Evolutionary conservation across 1,139 yeast genomes (phyloP).

Genomic region (Diutina ranongensis): DNA sequence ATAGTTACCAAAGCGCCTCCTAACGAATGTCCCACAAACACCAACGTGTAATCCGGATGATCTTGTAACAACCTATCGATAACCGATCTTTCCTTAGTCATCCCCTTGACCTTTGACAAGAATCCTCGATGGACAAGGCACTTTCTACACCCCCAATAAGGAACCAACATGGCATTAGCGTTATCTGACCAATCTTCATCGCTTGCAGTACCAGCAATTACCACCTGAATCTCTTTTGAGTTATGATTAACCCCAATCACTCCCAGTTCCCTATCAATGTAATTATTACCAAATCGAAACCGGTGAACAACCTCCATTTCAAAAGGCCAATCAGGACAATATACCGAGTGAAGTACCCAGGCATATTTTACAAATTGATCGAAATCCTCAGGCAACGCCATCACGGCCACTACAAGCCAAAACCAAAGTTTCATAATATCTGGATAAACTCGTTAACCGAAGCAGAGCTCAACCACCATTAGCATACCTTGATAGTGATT

Average conservation of each 20-base stretch:
- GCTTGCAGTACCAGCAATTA: conserved; percentile 49
- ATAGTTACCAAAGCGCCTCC: conserved; percentile 62
- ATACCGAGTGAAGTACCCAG: conserved; percentile 24
- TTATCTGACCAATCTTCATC: conserved; percentile 47
- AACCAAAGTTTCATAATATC: background rate
- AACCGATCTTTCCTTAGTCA: conserved; percentile 21
- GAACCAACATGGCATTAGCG: conserved; percentile 30
- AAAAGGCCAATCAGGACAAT: conserved; percentile 18
- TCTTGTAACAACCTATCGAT: conserved; percentile 16
- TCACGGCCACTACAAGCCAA: background rate
- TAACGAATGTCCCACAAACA: conserved; percentile 58
- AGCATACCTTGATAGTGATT: too few relatives aligned
- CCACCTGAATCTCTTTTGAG: conserved; percentile 24
- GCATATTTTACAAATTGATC: conserved; percentile 22
- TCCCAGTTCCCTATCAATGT: conserved; percentile 42
- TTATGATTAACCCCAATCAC: conserved; percentile 31
- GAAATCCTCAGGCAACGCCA: conserved; percentile 14
- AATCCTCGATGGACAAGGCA: conserved; percentile 58
- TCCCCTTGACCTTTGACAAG: conserved; percentile 27
- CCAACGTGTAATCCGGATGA: conserved; percentile 36
- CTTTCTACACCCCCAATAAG: conserved; percentile 30
- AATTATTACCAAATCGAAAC: conserved; percentile 24
- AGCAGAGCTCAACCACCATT: too few relatives aligned
- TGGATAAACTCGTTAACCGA: background rate
- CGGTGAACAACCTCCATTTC: conserved; percentile 21